phyloP scores from a whole-genome alignment of 2,329 filamentous ascomycete species.

The Aspergillus sp. region DNA sequence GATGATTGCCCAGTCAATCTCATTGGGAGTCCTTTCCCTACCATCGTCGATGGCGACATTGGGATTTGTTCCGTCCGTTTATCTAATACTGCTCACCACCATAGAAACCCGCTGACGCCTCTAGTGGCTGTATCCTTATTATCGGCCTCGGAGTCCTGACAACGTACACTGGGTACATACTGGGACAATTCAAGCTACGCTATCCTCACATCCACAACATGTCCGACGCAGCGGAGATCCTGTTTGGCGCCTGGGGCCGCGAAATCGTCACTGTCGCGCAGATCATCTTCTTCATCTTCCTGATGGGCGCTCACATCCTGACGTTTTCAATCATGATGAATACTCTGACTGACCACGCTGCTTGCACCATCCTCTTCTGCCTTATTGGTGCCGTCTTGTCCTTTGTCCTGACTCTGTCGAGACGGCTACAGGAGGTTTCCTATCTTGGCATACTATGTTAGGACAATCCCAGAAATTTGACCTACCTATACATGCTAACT shows the following conservation, averaged over 20 bases:
- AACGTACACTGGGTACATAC: constrained; percentile 63
- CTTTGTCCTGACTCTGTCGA: constrained; percentile 19
- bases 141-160: constrained; percentile 58
- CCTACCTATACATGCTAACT: neutral
- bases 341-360: constrained; percentile 63
- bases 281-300: constrained; percentile 67
- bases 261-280: constrained; percentile 67
- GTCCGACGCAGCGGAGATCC: constrained; percentile 67
- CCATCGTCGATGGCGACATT: constrained; percentile 58
- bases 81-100: neutral
- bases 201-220: constrained; percentile 67
- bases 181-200: constrained; percentile 61
- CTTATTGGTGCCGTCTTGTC: constrained; percentile 27
- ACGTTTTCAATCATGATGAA: constrained; percentile 72
- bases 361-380: constrained; percentile 65
- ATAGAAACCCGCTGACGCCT: neutral
- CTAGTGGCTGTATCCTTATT: constrained; percentile 57
- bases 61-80: constrained; percentile 57
- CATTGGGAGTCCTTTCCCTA: constrained; percentile 61
- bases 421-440: neutral
- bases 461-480: too few species aligned
- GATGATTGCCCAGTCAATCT: constrained; percentile 64
- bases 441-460: neutral
- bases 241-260: constrained; percentile 65
- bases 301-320: constrained; percentile 72